Base-by-base conservation (phyloP, 176 grass and related monocot species). In the Hordeum marinum region DNA sequence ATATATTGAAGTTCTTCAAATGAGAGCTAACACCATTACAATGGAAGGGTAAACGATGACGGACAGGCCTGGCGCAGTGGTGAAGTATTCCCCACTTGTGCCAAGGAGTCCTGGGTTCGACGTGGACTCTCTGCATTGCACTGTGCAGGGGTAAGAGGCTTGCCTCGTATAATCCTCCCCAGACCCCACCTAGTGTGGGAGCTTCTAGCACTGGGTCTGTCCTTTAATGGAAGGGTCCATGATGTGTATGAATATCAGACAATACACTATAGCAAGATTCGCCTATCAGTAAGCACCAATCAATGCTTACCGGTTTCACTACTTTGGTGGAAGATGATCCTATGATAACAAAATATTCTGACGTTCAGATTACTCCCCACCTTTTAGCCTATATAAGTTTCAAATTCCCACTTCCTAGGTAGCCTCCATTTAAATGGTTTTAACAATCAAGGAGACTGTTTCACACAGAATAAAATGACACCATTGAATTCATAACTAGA, bases 281-380 rank as follows among this genome's bases (percentile, higher is more conserved):
- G 26, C 69, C n/a, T 55, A 37, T 61, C 48, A 18, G 15, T 52
- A 52, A 52, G 68, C 68, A 60, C 52, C 80, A 61, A 61, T 61
- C 50, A 57, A 29, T 27, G 66, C 10, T 35, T 29, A 46, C 61
- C 17, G 63, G 55, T 32, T 72, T 24, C 57, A 63, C 50, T 50
- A 18, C 67, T 73, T 85, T 52, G 11, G 0, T 68, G 8, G 63
- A 23, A 14, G 46, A 39, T 34, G 20, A 37, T 31, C 21, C 21
- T 58, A 78, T 29, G 21, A 57, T 70, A 57, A 57, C 32, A 70
- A 70, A 57, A 26, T 25, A 81, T 55, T 72, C 39, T 20, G 1
- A 72, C 36, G 35, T 10, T 72, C 80, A 82, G 37, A 42, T 82
- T 82, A 82, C 18, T n/a, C 60, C 34, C 32, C 58, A 80, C 25